Percentiles rank a stretch among this genome's conserved stretches.
Evolutionary conservation across 2,329 filamentous ascomycete species (phyloP).

Genomic region (Hirsutella thompsonii): DNA sequence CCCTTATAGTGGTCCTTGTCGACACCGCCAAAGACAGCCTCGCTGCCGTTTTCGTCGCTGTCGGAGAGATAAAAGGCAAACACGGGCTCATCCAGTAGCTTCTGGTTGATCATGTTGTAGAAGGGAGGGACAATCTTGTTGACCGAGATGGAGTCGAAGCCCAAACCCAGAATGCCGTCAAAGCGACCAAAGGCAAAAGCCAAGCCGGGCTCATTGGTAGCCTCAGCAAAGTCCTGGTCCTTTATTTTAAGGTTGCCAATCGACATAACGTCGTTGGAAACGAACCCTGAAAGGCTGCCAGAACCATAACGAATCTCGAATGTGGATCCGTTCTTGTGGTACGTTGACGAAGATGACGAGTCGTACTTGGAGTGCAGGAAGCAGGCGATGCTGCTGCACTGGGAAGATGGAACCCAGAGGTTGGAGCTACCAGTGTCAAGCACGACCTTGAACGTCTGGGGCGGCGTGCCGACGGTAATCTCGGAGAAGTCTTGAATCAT

Average conservation of each 20-base stretch:
- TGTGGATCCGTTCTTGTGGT: slow-evolving; percentile 83
- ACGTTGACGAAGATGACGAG: slow-evolving; percentile 74
- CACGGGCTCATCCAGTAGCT: slow-evolving; percentile 77
- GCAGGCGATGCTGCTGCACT: slow-evolving; percentile 93
- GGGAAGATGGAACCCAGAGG: slow-evolving; percentile 87
- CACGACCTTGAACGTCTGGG: slow-evolving; percentile 95
- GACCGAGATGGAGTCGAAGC: slow-evolving; percentile 93
- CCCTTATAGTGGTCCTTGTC: slow-evolving; percentile 71
- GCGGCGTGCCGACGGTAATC: slow-evolving; percentile 81
- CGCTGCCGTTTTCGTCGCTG: slow-evolving; percentile 54
- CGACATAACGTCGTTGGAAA: slow-evolving; percentile 74
- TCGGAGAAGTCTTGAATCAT: slow-evolving; percentile 74
- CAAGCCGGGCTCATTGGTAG: slow-evolving; percentile 86
- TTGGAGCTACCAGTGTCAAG: slow-evolving; percentile 98
- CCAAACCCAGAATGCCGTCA: slow-evolving; percentile 90
- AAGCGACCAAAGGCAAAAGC: slow-evolving; percentile 97
- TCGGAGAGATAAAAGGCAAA: slow-evolving; percentile 94
- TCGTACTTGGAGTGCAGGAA: slow-evolving; percentile 97
- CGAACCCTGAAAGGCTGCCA: slow-evolving; percentile 82
- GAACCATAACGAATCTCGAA: slow-evolving; percentile 96
- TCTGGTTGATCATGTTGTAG: slow-evolving; percentile 89
- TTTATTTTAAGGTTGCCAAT: slow-evolving; percentile 87
- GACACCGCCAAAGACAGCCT: slow-evolving; percentile 80
- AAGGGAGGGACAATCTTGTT: slow-evolving; percentile 91
- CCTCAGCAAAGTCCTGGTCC: slow-evolving; percentile 90